Evolutionary conservation across 768 basidiomycete species (phyloP).

Genomic region (Phylloporus rhodoxanthus): DNA sequence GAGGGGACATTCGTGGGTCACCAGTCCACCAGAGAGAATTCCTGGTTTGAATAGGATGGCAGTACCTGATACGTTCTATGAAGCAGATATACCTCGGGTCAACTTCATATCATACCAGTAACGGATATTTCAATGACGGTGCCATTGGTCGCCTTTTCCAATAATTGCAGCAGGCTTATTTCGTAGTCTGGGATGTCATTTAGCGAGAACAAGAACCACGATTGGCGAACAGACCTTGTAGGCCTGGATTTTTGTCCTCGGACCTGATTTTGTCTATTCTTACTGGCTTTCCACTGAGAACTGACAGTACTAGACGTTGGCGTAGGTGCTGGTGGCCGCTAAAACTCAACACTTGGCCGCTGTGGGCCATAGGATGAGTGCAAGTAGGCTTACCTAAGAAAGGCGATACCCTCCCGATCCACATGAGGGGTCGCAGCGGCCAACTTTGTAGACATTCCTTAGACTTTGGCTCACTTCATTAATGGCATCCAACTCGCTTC

Average conservation of each 20-base stretch:
- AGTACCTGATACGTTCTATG: conserved; percentile 56
- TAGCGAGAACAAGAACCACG: background rate
- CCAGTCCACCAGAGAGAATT: conserved; percentile 73
- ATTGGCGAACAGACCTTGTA: conserved; percentile 55
- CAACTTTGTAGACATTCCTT: conserved; percentile 11
- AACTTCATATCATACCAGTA: conserved; percentile 56
- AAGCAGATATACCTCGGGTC: background rate
- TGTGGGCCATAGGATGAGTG: conserved; percentile 33
- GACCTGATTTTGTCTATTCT: conserved; percentile 84
- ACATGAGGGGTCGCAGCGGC: background rate
- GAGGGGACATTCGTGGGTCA: conserved; percentile 83
- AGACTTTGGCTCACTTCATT: conserved; percentile 9
- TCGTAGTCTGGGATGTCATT: conserved; percentile 66
- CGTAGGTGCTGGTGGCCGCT: conserved; percentile 81
- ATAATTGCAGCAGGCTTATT: conserved; percentile 76
- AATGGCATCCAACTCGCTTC: conserved; percentile 21
- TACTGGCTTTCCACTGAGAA: conserved; percentile 81
- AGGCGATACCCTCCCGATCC: background rate
- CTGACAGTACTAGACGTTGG: conserved; percentile 79
- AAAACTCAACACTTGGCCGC: conserved; percentile 46
- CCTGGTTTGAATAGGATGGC: conserved; percentile 90
- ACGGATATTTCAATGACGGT: conserved; percentile 93
- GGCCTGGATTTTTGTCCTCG: conserved; percentile 90
- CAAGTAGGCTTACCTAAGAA: conserved; percentile 24
- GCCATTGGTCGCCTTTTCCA: conserved; percentile 92